Evolutionary conservation across 2,329 filamentous ascomycete species (phyloP).

Genomic region (Chlorencoelia australis): DNA sequence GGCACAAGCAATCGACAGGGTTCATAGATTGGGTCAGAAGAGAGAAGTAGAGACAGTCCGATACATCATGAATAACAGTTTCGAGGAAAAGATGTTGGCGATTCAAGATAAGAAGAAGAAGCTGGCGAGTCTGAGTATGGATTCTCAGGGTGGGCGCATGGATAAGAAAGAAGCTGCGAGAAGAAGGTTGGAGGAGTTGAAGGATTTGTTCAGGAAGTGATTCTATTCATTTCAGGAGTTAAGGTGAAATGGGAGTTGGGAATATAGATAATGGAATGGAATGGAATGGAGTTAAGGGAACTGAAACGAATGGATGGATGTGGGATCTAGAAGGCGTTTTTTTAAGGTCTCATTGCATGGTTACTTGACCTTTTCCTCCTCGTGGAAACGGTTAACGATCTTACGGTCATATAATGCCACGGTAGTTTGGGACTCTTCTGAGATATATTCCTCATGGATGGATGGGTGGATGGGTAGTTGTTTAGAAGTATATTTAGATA

Average conservation of each 20-base stretch:
- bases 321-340: no score
- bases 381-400: no score
- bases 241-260: background rate
- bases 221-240: background rate
- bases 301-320: no score
- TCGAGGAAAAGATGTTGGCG: constrained; percentile 87
- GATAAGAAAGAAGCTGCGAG: constrained; percentile 27
- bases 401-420: no score
- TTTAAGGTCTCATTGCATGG: no score
- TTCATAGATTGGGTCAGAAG: constrained; percentile 84
- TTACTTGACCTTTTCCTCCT: no score
- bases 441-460: no score
- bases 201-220: constrained; percentile 41
- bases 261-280: no score
- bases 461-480: no score
- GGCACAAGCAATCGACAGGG: constrained; percentile 86
- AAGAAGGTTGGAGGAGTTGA: constrained; percentile 44
- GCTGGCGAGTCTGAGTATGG: constrained; percentile 79
- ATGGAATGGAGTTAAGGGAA: no score
- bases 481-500: no score
- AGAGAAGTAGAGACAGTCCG: constrained; percentile 78
- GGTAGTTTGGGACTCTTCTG: no score
- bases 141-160: constrained; percentile 34
- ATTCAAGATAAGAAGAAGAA: constrained; percentile 90
- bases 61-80: constrained; percentile 82